Evolutionary conservation across 495 filamentous ascomycete genomes (phyloP), one percentile per base, ranked within the genome.

Genomic region (Xanthoparmelia taractica): DNA sequence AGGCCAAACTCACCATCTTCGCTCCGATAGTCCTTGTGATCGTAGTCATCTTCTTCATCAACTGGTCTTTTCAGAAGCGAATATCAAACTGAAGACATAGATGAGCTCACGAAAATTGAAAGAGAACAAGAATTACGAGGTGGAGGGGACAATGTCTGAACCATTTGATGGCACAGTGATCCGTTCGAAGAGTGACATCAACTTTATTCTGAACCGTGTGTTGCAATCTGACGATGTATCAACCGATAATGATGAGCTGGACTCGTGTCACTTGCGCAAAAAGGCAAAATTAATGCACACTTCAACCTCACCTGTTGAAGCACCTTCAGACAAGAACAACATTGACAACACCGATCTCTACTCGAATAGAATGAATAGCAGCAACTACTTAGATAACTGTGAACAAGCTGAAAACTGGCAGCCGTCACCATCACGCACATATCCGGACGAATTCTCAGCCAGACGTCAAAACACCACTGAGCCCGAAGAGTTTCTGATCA

Each of bases 71-170:
- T 33, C 37, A 43, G 3, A 18, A 25, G 25, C 13, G 27, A 25
- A 36, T 37, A 27, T 60, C 29, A 10, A 36, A 54, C 50, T 7
- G n/a, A 45, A 20, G 40, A 33, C 33, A 17, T 13, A 60, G 6
- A 50, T 31, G 11, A 62, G 60, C n/a, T 55, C 38, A 40, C 40
- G 13, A 25, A 5, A 15, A 8, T 29, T 25, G 27, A 47, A 41
- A 37, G 4, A 41, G 29, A 10, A 8, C 18, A 27, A 34, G 17
- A 40, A 13, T 8, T 38, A 55, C 43, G 7, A 4, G 29, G 17
- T 20, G 38, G 38, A 59, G 57, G 20, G 5, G 23, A 59, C 23
- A 59, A 45, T 34, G 38, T 59, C 57, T 59, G 23, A 45, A 20
- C 12, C 23, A 33, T 4, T 23, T 43, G 25, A 59, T 6, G 38